phyloP scores from a whole-genome alignment of 805 yeast species.

The Barnettozyma sucrosica region DNA sequence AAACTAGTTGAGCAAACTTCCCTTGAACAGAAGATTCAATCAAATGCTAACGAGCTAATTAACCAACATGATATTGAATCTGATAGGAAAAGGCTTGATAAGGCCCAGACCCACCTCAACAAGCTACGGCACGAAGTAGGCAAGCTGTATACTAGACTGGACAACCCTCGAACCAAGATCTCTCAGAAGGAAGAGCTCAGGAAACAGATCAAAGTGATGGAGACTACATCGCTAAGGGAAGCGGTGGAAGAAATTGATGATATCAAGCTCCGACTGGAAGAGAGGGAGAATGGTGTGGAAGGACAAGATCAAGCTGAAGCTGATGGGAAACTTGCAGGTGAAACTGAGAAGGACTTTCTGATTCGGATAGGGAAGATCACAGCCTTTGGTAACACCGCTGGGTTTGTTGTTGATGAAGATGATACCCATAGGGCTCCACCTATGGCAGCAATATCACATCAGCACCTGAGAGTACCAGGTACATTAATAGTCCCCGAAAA shows the following conservation, averaged over 20 bases:
- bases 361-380: slow-evolving; percentile 90
- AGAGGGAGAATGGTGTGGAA: slow-evolving; percentile 20
- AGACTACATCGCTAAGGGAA: slow-evolving; percentile 45
- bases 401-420: slow-evolving; percentile 40
- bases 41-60: slow-evolving; percentile 59
- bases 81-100: slow-evolving; percentile 70
- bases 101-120: slow-evolving; percentile 45
- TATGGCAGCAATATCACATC: slow-evolving; percentile 13
- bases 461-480: slow-evolving; percentile 24
- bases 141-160: slow-evolving; percentile 42
- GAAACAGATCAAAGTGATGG: slow-evolving; percentile 48
- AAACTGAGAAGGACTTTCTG: slow-evolving; percentile 71
- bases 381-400: slow-evolving; percentile 74
- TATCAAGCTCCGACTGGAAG: slow-evolving; percentile 42
- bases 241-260: slow-evolving; percentile 60
- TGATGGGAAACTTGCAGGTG: slow-evolving; percentile 48
- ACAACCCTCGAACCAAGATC: slow-evolving; percentile 52
- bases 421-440: slow-evolving; percentile 15
- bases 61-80: slow-evolving; percentile 59
- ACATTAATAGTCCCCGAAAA: slow-evolving; percentile 1
- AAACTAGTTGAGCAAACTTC: slow-evolving; percentile 71
- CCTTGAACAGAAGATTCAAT: slow-evolving; percentile 68
- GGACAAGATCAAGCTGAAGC: slow-evolving; percentile 5
- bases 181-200: slow-evolving; percentile 52
- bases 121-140: slow-evolving; percentile 40